Conservation (phyloP, 2,329 filamentous ascomycete species). For the Venturia pyrina region DNA sequence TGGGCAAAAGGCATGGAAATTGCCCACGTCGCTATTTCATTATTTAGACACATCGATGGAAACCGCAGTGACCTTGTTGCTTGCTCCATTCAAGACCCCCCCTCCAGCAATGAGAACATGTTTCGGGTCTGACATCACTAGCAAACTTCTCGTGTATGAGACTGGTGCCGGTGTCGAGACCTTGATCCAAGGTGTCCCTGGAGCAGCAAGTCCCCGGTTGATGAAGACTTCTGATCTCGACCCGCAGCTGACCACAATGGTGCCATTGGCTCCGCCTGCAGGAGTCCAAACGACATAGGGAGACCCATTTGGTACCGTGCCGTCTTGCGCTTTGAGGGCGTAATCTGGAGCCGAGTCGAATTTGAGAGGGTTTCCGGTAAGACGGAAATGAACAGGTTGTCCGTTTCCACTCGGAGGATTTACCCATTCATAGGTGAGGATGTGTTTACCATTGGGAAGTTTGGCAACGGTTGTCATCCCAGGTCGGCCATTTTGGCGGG, state of each 20-base stretch:
- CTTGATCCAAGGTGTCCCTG: conserved; percentile 34
- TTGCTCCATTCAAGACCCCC: conserved; percentile 22
- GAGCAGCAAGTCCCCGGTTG: conserved; percentile 35
- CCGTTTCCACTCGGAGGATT: conserved; percentile 33
- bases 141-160: conserved; percentile 38
- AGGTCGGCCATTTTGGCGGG: conserved; percentile 52
- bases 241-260: conserved; percentile 37
- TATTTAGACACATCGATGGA: conserved; percentile 11
- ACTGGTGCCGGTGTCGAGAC: conserved; percentile 29
- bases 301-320: conserved; percentile 34
- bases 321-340: conserved; percentile 35
- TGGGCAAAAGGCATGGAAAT: not conserved
- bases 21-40: not conserved
- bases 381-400: conserved; percentile 42
- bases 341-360: conserved; percentile 34
- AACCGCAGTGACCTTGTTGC: conserved; percentile 20
- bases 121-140: conserved; percentile 31
- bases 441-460: conserved; percentile 50
- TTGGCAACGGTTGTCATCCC: conserved; percentile 56
- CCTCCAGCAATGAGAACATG: conserved; percentile 33
- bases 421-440: conserved; percentile 57
- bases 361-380: conserved; percentile 35
- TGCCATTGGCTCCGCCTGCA: conserved; percentile 37
- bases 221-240: conserved; percentile 35
- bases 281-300: conserved; percentile 45